phyloP scores from a whole-genome alignment of 116 monocot species.

The Posidonia oceanica region DNA sequence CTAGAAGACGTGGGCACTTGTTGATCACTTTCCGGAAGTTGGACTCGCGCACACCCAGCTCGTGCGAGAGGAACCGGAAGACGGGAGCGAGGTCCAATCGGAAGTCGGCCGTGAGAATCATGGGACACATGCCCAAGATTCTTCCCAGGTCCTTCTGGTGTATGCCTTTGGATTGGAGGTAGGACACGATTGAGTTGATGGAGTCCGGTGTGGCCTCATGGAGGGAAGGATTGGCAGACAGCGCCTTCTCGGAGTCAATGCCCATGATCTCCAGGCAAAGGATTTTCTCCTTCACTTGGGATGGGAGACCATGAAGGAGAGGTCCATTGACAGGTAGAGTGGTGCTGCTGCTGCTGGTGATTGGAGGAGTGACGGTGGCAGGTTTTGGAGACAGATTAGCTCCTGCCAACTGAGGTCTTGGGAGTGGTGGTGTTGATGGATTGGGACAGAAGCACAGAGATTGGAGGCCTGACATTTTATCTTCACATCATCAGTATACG shows the following conservation, averaged over 20 bases:
- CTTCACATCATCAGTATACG: not conserved
- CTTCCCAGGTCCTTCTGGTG: conserved; percentile 59
- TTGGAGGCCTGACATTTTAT: conserved; percentile 5
- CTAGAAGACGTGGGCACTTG: conserved; percentile 74
- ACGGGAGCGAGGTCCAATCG: conserved; percentile 37
- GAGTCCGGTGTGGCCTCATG: conserved; percentile 39
- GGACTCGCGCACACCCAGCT: conserved; percentile 30
- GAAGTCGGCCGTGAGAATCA: conserved; percentile 48
- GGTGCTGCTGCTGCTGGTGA: not conserved
- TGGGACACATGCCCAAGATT: conserved; percentile 69
- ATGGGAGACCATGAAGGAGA: conserved; percentile 32
- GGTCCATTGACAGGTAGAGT: not conserved
- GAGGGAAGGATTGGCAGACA: conserved; percentile 49
- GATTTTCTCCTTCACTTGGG: conserved; percentile 59
- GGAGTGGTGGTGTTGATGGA: conserved; percentile 1
- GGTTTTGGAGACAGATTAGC: conserved; percentile 11
- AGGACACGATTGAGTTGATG: conserved; percentile 55
- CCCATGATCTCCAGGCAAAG: conserved; percentile 78
- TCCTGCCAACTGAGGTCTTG: conserved; percentile 1
- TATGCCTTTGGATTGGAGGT: conserved; percentile 59
- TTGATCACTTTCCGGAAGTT: conserved; percentile 33
- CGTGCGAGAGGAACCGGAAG: conserved; percentile 57
- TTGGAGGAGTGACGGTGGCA: not conserved
- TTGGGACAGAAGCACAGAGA: conserved; percentile 23
- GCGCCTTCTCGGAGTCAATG: conserved; percentile 49